Percentiles rank a stretch among this genome's conserved stretches.
These are phyloP conservation scores for Saccharomyces hybrid DNA, from an alignment of 1,139 yeast species.

Conservation along the genomic window DNA sequence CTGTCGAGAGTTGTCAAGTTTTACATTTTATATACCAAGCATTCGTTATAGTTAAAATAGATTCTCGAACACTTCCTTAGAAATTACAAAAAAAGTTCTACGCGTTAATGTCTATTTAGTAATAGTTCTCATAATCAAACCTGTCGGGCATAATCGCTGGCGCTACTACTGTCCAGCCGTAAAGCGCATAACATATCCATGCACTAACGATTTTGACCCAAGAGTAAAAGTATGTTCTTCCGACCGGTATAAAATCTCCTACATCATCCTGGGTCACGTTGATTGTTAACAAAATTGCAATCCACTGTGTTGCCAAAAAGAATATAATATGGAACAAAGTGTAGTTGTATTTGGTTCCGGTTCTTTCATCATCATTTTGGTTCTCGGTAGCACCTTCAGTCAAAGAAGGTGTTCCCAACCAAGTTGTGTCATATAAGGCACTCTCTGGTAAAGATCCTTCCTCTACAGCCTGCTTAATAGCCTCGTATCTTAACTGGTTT, in stretches of 20 bases:
- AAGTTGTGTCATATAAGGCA: slow-evolving; percentile 66
- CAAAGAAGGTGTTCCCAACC: slow-evolving; percentile 33
- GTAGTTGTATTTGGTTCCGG: slow-evolving; percentile 76
- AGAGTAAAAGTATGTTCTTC: slow-evolving; percentile 89
- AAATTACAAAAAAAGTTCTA: neutral
- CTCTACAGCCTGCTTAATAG: slow-evolving; percentile 86
- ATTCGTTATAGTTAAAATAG: neutral
- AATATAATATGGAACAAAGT: slow-evolving; percentile 84
- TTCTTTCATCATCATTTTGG: slow-evolving; percentile 55
- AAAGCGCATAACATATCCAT: slow-evolving; percentile 82
- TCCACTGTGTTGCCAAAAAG: slow-evolving; percentile 94
- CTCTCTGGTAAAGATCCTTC: slow-evolving; percentile 93
- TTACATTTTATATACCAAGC: too few species aligned
- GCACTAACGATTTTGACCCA: slow-evolving; percentile 92
- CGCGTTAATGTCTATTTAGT: slow-evolving; percentile 6
- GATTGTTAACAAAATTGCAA: slow-evolving; percentile 86
- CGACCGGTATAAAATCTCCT: slow-evolving; percentile 93
- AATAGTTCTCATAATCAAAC: slow-evolving; percentile 39
- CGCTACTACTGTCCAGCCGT: slow-evolving; percentile 87
- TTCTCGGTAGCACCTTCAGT: slow-evolving; percentile 35
- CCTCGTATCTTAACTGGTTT: slow-evolving; percentile 77
- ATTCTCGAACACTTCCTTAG: too few species aligned
- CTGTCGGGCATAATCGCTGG: slow-evolving; percentile 89
- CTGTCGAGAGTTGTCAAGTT: too few species aligned
- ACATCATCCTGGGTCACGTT: slow-evolving; percentile 79